A percentile compares a stretch with the other conserved stretches of the same genome.
Evolutionary conservation across 2,329 filamentous ascomycete genomes (phyloP).

Genomic region (Calonectria multiphialidica): DNA sequence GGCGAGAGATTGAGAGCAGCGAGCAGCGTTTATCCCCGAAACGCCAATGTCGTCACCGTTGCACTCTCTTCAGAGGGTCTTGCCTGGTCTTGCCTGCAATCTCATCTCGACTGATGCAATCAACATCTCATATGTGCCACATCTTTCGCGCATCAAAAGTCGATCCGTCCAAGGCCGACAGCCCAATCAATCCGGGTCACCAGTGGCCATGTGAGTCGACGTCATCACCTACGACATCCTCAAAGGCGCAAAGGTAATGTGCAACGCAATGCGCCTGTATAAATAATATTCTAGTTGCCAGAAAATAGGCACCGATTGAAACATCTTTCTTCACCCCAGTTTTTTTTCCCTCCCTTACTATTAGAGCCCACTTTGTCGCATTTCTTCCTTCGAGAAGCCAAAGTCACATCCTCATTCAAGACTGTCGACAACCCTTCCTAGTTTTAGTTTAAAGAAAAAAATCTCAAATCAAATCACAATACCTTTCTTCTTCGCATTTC

Average conservation of each 20-base stretch:
- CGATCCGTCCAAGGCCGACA: constrained; percentile 22
- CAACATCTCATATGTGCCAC: constrained; percentile 1
- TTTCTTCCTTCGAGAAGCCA: neutral
- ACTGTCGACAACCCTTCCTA: neutral
- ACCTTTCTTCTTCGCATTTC: neutral
- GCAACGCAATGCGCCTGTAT: constrained; percentile 3
- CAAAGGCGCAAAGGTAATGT: constrained; percentile 8
- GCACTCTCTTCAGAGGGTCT: neutral
- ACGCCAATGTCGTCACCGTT: neutral
- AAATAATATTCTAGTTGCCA: neutral
- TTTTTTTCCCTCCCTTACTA: neutral
- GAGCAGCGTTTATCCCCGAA: too few species aligned
- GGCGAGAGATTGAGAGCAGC: too few species aligned
- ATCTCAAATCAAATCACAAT: too few species aligned
- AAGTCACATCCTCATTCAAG: neutral
- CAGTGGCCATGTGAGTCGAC: constrained; percentile 40
- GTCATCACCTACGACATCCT: constrained; percentile 37
- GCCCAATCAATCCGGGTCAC: constrained; percentile 38
- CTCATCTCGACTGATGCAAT: constrained; percentile 5
- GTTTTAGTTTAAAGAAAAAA: neutral
- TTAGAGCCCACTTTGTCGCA: neutral
- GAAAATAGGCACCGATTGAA: neutral
- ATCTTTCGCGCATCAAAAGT: constrained; percentile 5
- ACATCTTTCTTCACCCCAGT: neutral
- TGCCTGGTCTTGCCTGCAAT: constrained; percentile 2